Base-by-base conservation (phyloP, 306 rosid genomes). In the Castanospermum australe region DNA sequence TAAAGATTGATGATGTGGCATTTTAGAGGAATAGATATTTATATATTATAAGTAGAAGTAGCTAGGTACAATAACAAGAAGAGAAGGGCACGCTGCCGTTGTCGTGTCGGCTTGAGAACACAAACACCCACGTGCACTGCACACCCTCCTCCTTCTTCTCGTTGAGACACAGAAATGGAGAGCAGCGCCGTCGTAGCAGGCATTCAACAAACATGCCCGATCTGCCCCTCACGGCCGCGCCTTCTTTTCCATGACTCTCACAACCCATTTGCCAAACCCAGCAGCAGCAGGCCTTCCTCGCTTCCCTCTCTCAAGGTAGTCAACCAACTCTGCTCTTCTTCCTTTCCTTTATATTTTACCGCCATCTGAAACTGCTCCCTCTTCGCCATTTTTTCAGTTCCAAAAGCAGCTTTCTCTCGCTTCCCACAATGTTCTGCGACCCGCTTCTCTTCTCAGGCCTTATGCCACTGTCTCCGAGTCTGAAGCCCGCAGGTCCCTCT, bases 141-240 rank as follows among this genome's bases (percentile, higher is more conserved):
- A n/a, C n/a, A n/a, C n/a, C n/a, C 24, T 24, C 56, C 14, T 28
- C 79, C 44, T 21, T 5, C 76, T 60, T 0, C 33, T 12, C 0
- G 5, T 38, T 65, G 22, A 14, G 60, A 11, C n/a, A 17, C 36
- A 61, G 77, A 80, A 56, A 90, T 90, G 94, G 90, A 90, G 71
- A 50, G 81, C 73, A 57, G 69, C 81, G 89, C 87, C 88, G 80
- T 79, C 77, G 32, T 86, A 6, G n/a, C 78, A 2, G 72, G 85
- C 21, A 83, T 81, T 73, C 86, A 69, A 12, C 79, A 83, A 22
- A 81, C 82, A 70, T 71, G 20, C 82, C 50, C 51, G 24, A 80
- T 86, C 39, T 76, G 54, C 78, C 80, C 84, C 17, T 82, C 89
- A 57, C 88, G 79, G 79, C 62, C 86, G 33, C 20, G 30, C 69